Conservation (phyloP, 768 basidiomycete genomes). For the Tylopilus felleus region DNA sequence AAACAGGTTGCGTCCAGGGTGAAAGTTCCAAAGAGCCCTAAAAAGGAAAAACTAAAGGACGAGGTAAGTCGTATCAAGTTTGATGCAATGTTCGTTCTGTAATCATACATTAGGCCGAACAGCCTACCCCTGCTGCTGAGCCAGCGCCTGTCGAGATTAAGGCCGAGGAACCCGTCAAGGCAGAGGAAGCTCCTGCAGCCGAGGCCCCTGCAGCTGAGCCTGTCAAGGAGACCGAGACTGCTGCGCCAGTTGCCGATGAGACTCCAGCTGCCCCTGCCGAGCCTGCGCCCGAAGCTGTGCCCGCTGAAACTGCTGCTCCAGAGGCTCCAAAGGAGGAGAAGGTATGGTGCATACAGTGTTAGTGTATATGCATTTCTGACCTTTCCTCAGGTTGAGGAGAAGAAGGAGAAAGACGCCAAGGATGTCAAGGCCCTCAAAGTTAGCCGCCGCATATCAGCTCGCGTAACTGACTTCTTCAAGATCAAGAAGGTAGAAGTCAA, state of each 20-base stretch:
- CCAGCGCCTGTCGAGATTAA: constrained; percentile 32
- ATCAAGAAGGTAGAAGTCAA: constrained; percentile 59
- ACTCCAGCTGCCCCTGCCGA: constrained; percentile 27
- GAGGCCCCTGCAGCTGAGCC: constrained; percentile 46
- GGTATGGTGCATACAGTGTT: constrained; percentile 29
- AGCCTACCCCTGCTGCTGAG: constrained; percentile 34
- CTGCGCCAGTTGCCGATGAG: constrained; percentile 18
- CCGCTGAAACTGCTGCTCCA: constrained; percentile 35
- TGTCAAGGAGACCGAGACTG: constrained; percentile 64
- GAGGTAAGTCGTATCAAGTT: constrained; percentile 41
- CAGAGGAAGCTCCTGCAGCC: constrained; percentile 41
- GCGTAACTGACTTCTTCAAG: constrained; percentile 83
- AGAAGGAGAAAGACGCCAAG: constrained; percentile 50
- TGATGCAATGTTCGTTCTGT: background rate
- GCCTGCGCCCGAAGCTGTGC: constrained; percentile 29
- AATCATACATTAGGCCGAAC: constrained; percentile 27
- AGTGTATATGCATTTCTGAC: background rate
- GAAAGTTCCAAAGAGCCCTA: constrained; percentile 68
- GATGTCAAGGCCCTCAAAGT: constrained; percentile 58
- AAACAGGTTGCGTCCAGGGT: constrained; percentile 55
- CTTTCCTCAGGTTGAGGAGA: constrained; percentile 38
- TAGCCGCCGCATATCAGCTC: constrained; percentile 78
- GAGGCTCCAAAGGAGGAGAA: constrained; percentile 57
- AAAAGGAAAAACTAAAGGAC: constrained; percentile 82
- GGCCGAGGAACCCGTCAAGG: constrained; percentile 31